Base-by-base conservation (phyloP, 2,329 filamentous ascomycete species). In the Phialophora expanda region DNA sequence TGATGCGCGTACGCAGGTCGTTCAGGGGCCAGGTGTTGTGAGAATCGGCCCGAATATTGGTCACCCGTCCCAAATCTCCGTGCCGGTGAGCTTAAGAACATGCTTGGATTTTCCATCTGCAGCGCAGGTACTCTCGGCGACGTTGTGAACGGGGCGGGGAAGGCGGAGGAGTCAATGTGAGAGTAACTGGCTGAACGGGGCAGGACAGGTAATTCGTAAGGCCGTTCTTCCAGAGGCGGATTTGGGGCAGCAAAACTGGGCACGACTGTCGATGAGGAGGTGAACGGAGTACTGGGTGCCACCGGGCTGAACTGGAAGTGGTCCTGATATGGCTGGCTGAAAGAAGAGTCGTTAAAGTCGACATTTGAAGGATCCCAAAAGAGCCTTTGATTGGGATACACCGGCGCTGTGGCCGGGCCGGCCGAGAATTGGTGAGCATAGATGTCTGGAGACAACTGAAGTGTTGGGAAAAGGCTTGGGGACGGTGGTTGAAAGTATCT, bases 381-480 rank as follows among this genome's bases (percentile, higher is more conserved):
- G 22, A 85, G 74, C 59, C 81, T 79, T 46, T 83, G 78, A 60
- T 87, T 85, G 34, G 85, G 82, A 68, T 85, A 83, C 56, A 83
- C 80, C 28, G 86, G 85, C n/a, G 85, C 85, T 9, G 84, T 82
- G 57, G 83, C 80, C 9, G 84, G 81, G 26, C 82, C 84, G n/a
- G 81, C 74, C 34, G 64, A 57, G 58, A 46, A 82, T 80, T 26
- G 78, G 77, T 67, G 85, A 80, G 50, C 82, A 69, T 86, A 84
- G 65, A 86, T 77, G 65, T 86, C 84, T 5, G 85, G 85, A 2
- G 86, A 86, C 68, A 85, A 85, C 61, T 86, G 85, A 30, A 87
- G 74, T 64, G 80, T 82, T 4, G 80, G 78, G 71, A 84, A 85
- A 26, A 86, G 79, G 69, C 77, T 75, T 11, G 81, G 80, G 2